phyloP scores from a whole-genome alignment of 139 green algal genomes.

The Ettlia oleoabundans region DNA sequence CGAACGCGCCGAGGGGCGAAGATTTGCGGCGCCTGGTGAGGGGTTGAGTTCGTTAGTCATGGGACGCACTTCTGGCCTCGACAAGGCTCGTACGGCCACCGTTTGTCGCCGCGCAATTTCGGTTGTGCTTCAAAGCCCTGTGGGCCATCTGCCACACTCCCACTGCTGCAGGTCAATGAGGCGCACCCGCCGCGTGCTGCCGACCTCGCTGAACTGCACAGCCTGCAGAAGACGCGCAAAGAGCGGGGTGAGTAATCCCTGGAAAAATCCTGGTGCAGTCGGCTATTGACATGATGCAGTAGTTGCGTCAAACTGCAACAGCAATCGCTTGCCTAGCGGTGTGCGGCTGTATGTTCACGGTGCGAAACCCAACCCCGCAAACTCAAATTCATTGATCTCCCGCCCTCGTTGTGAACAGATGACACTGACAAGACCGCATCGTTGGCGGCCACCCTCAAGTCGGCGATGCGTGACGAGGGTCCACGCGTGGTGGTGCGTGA shows the following conservation, averaged over 20 bases:
- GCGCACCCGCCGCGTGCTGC: constrained; percentile 44
- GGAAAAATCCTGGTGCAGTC: too few relatives aligned
- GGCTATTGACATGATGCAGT: too few relatives aligned
- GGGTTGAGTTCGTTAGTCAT: constrained; percentile 14
- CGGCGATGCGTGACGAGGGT: constrained; percentile 11
- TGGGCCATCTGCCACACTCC: too few relatives aligned
- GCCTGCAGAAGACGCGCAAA: constrained; percentile 53
- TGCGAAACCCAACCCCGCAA: too few relatives aligned
- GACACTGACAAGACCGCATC: constrained; percentile 21
- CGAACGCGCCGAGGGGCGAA: neutral
- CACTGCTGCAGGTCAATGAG: constrained; percentile 39
- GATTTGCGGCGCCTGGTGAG: constrained; percentile 44
- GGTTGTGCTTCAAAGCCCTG: too few relatives aligned
- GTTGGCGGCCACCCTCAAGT: constrained; percentile 41
- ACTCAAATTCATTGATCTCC: too few relatives aligned
- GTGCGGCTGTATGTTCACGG: too few relatives aligned
- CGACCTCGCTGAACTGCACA: constrained; percentile 45
- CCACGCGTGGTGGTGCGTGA: constrained; percentile 38
- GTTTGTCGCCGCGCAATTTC: too few relatives aligned
- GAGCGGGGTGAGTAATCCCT: constrained; percentile 21
- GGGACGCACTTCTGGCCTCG: neutral
- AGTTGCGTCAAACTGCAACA: too few relatives aligned
- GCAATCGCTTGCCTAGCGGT: too few relatives aligned
- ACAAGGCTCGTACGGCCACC: neutral
- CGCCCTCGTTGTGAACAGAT: too few relatives aligned